Evolutionary conservation across 371 early-diverging fungal genomes (phyloP).

Genomic region (Mortierella sp.): DNA sequence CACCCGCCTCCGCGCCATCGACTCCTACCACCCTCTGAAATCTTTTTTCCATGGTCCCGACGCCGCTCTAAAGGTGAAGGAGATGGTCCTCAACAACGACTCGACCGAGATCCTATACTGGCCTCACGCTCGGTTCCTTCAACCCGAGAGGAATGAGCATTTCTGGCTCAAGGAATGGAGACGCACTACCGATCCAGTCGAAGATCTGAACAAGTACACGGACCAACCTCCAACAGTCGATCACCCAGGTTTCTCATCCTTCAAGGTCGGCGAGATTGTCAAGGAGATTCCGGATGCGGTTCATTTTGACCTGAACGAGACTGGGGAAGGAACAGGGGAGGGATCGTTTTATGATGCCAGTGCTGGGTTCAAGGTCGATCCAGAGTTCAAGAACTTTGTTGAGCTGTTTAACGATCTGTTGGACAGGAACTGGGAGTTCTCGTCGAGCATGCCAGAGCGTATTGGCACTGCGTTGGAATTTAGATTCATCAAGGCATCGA

Average conservation of each 20-base stretch:
- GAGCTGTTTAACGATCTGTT: not conserved
- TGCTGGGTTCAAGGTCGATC: not conserved
- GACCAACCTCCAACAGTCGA: not conserved
- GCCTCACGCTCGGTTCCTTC: not conserved
- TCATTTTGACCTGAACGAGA: not conserved
- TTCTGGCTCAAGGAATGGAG: slow-evolving; percentile 14
- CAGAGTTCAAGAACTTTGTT: not conserved
- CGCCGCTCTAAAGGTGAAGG: not conserved
- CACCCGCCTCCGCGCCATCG: slow-evolving; percentile 4
- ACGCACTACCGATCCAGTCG: not conserved
- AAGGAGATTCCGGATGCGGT: not conserved
- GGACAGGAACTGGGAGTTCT: not conserved
- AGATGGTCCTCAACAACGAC: not conserved
- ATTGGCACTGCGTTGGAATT: not conserved
- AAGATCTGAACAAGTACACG: not conserved
- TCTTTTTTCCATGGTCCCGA: not conserved
- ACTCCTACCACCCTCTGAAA: not conserved
- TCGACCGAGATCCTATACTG: not conserved
- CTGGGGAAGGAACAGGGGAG: not conserved
- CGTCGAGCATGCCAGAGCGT: not conserved
- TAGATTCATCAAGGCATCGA: not conserved
- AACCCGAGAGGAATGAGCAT: not conserved
- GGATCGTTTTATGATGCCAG: not conserved
- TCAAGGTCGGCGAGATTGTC: not conserved
- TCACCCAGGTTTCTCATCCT: not conserved